Evolutionary conservation across 805 yeast genomes (phyloP).

Genomic region (Ogataea nonfermentans): DNA sequence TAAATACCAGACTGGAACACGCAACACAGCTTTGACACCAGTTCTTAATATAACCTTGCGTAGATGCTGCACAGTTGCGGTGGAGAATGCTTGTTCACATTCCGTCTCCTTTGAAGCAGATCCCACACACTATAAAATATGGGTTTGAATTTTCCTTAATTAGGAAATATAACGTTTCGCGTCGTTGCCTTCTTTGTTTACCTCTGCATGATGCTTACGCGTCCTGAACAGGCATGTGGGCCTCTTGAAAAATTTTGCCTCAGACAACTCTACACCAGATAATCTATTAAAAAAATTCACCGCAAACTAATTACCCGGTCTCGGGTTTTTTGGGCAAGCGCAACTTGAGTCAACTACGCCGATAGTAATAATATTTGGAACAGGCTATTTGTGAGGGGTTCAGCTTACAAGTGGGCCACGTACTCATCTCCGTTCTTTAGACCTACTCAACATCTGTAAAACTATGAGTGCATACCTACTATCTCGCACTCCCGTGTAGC

Average conservation of each 20-base stretch:
- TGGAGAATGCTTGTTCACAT: too few species aligned
- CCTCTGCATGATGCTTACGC: conserved; percentile 9
- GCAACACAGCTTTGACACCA: neutral
- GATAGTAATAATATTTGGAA: neutral
- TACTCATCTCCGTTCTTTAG: too few species aligned
- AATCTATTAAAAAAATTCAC: too few species aligned
- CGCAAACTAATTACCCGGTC: conserved; percentile 10
- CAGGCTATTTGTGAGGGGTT: conserved; percentile 2
- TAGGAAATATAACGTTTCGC: conserved; percentile 8
- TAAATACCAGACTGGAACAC: neutral
- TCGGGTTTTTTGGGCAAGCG: neutral
- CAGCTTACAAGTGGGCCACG: neutral
- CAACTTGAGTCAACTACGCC: too few species aligned
- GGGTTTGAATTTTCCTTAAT: conserved; percentile 2
- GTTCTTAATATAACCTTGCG: too few species aligned
- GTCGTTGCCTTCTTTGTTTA: conserved; percentile 11
- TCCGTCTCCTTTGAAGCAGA: neutral
- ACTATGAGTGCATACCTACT: too few species aligned
- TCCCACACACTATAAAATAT: neutral
- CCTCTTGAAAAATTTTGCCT: neutral
- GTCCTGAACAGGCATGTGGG: conserved; percentile 3
- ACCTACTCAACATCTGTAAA: too few species aligned
- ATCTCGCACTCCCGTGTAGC: neutral
- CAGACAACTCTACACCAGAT: conserved; percentile 1
- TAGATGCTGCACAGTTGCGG: too few species aligned